A percentile compares a stretch with the other conserved stretches of the same genome.
Conservation (phyloP, 2,329 filamentous ascomycete genomes). For the Clarireedia monteithiana region DNA sequence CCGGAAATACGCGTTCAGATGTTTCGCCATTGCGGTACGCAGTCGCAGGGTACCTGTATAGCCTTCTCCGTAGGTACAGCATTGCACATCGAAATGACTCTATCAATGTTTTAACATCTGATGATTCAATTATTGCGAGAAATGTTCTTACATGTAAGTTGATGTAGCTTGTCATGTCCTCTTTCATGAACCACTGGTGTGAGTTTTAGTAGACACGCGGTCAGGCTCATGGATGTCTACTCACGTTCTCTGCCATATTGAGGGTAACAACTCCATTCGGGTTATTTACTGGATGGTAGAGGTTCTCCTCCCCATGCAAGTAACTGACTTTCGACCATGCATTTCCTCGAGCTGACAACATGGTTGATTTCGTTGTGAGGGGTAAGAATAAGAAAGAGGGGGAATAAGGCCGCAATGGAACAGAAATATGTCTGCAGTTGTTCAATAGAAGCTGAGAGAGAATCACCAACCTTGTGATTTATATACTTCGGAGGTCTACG, state of each 20-base stretch:
- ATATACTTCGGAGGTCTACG: too few species aligned
- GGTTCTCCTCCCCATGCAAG: conserved; percentile 1
- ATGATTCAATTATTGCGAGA: conserved; percentile 31
- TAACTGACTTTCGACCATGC: too few species aligned
- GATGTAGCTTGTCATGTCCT: neutral
- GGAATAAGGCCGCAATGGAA: too few species aligned
- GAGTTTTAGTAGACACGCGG: conserved; percentile 30
- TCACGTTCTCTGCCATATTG: conserved; percentile 18
- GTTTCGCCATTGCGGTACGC: conserved; percentile 33
- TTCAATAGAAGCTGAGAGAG: too few species aligned
- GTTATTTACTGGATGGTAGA: conserved; percentile 15
- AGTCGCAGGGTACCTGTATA: conserved; percentile 33
- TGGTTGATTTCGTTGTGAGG: too few species aligned
- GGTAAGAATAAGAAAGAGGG: too few species aligned
- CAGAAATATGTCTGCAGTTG: too few species aligned
- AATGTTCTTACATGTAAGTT: neutral
- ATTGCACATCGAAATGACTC: too few species aligned
- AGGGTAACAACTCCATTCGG: conserved; percentile 17
- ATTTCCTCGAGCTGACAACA: too few species aligned
- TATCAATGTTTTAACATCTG: conserved; percentile 27
- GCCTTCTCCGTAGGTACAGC: conserved; percentile 34
- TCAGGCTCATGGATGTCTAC: conserved; percentile 20
- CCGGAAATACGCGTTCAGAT: conserved; percentile 35
- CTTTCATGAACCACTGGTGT: neutral
- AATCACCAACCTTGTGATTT: too few species aligned